phyloP scores from a whole-genome alignment of 1,284 basidiomycete species.

The Veloporphyrellus conicus region DNA sequence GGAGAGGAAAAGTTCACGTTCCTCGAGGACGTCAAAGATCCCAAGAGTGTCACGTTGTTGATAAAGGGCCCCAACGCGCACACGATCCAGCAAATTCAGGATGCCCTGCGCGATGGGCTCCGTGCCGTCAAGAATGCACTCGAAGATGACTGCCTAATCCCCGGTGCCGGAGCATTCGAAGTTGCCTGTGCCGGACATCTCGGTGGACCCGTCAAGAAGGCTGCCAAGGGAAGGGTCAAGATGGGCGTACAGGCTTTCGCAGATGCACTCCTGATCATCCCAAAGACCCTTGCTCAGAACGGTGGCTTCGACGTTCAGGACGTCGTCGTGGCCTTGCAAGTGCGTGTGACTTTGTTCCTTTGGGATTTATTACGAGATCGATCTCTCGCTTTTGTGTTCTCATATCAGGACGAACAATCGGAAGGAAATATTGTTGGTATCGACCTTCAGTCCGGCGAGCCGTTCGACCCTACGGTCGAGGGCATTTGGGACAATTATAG shows the following conservation, averaged over 20 bases:
- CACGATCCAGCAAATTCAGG: conserved; percentile 95
- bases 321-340: conserved; percentile 86
- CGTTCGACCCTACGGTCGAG: conserved; percentile 91
- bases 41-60: conserved; percentile 94
- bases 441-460: conserved; percentile 91
- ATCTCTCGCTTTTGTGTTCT: conserved; percentile 3
- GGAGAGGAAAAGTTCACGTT: conserved; percentile 99
- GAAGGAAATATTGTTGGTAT: conserved; percentile 90
- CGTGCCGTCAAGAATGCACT: conserved; percentile 96
- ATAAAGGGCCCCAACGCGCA: conserved; percentile 99
- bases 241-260: conserved; percentile 98
- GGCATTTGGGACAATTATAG: conserved; percentile 99
- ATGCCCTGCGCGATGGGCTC: conserved; percentile 94
- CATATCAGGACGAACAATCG: conserved; percentile 77
- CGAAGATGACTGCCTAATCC: conserved; percentile 85
- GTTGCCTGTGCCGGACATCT: conserved; percentile 89
- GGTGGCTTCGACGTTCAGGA: conserved; percentile 98
- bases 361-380: conserved; percentile 6
- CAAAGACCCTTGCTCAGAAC: conserved; percentile 95
- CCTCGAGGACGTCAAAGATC: conserved; percentile 92
- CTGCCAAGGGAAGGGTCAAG: conserved; percentile 93
- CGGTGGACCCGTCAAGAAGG: conserved; percentile 73
- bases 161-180: conserved; percentile 97
- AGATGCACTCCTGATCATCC: conserved; percentile 91
- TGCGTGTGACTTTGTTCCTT: conserved; percentile 29